Base-by-base conservation (phyloP, 768 basidiomycete species). In the Boletus eberwhitei region DNA sequence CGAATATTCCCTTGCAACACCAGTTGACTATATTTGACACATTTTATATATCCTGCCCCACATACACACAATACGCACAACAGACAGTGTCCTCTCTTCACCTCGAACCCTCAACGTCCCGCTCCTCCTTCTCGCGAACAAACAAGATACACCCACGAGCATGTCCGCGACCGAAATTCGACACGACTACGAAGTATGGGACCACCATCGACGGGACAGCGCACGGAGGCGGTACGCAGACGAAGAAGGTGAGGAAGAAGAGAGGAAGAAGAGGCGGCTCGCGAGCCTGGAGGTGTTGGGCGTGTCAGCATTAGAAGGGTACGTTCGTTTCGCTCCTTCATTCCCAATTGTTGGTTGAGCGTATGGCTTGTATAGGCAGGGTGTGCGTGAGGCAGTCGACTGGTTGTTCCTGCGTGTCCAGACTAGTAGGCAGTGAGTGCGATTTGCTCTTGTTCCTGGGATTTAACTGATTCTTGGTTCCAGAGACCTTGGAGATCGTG, bases 401-500 rank as follows among this genome's bases (percentile, higher is more conserved):
- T 98, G 95, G 95, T 66, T 98, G 26, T 96, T 96, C 67, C 84
- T 95, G 51, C 81, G 94, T 0, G 94, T 97, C 5, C 93, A 96
- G 72, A 94, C 93, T 60, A 92, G 90, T 59, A 76, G 88, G 59
- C 82, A 84, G 87, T 85, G 45, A 52, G 66, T 39, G 5, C 3
- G 0, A 12, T 32, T 37, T 11, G 1, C 4, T 34, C 38, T 31
- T 39, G 6, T 9, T 31, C 11, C 1, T 3, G 6, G 14, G 4
- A n/a, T n/a, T 2, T 0, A 9, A n/a, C 26, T 58, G 5, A 59
- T 3, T 1, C 42, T 19, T 22, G 0, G 26, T 22, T 34, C 4
- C 39, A 66, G 64, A 37, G 65, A 65, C 48, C 59, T 66, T 22
- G 62, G 54, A 13, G 57, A 59, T 13, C 59, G 51, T 29, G 52